Evolutionary conservation across 2,329 filamentous ascomycete genomes (phyloP).

Genomic region (Chaetothyriales sp.): DNA sequence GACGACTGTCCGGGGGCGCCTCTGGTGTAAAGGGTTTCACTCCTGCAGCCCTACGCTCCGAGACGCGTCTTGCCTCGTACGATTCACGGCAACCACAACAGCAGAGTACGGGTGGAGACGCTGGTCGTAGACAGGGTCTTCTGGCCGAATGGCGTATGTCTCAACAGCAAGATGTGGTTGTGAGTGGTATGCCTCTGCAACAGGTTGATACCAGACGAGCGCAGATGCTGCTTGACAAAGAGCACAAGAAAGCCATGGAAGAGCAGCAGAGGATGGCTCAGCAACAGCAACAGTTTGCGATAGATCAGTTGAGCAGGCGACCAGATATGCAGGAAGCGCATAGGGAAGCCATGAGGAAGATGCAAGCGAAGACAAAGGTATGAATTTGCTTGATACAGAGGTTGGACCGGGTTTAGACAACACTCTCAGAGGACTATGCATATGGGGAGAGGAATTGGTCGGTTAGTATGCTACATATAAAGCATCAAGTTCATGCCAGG

Average conservation of each 20-base stretch:
- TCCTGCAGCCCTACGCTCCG: slow-evolving; percentile 40
- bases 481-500: background rate
- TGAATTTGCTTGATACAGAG: background rate
- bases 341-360: slow-evolving; percentile 61
- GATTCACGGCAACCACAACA: slow-evolving; percentile 11
- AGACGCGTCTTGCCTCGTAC: slow-evolving; percentile 28
- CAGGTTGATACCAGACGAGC: slow-evolving; percentile 26
- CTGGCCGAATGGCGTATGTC: slow-evolving; percentile 54
- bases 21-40: slow-evolving; percentile 8
- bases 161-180: slow-evolving; percentile 44
- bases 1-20: background rate
- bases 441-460: background rate
- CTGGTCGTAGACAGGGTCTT: slow-evolving; percentile 33
- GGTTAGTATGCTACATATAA: background rate
- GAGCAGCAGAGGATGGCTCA: slow-evolving; percentile 46
- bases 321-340: slow-evolving; percentile 64
- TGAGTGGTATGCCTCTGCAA: slow-evolving; percentile 16
- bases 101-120: slow-evolving; percentile 5
- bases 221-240: slow-evolving; percentile 46
- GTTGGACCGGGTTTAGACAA: background rate
- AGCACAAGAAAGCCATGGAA: slow-evolving; percentile 47
- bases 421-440: background rate
- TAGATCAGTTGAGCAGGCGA: slow-evolving; percentile 63
- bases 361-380: slow-evolving; percentile 44
- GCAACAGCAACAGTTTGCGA: slow-evolving; percentile 46